These are phyloP conservation scores for Neofusicoccum laricinum DNA, from an alignment of 2,329 filamentous ascomycete genomes.

Conservation along the genomic window DNA sequence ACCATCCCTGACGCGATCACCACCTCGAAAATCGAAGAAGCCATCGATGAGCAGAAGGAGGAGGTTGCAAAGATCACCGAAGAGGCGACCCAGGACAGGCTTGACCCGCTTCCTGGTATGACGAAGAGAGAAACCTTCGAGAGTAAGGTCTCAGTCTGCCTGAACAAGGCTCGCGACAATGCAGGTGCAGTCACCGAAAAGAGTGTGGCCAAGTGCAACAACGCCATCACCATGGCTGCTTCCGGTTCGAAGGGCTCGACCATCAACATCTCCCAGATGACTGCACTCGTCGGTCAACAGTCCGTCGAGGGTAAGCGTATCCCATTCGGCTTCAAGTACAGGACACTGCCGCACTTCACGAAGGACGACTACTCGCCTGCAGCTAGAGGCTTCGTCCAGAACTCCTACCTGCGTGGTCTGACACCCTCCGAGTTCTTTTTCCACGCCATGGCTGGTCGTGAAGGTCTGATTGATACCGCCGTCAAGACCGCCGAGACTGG, in stretches of 20 bases:
- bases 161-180: conserved; percentile 94
- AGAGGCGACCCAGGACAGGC: conserved; percentile 76
- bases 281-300: conserved; percentile 94
- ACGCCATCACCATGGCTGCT: conserved; percentile 91
- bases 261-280: conserved; percentile 99
- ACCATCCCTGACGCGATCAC: conserved; percentile 88
- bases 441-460: conserved; percentile 99
- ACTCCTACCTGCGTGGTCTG: conserved; percentile 93
- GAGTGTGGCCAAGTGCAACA: conserved; percentile 92
- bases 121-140: conserved; percentile 98
- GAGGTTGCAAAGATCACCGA: conserved; percentile 74
- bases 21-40: conserved; percentile 77
- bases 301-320: conserved; percentile 98
- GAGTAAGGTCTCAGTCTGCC: conserved; percentile 87
- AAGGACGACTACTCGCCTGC: conserved; percentile 99
- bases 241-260: conserved; percentile 98
- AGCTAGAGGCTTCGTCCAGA: conserved; percentile 96
- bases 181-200: conserved; percentile 90
- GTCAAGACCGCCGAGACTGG: conserved; percentile 99
- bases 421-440: conserved; percentile 98
- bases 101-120: conserved; percentile 96
- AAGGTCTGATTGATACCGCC: conserved; percentile 98
- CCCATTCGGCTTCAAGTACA: conserved; percentile 98
- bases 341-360: conserved; percentile 94
- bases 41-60: conserved; percentile 77